These are phyloP conservation scores for Heliosperma pusillum DNA, from an alignment of 148 eudicot species.

Conservation along the genomic window DNA sequence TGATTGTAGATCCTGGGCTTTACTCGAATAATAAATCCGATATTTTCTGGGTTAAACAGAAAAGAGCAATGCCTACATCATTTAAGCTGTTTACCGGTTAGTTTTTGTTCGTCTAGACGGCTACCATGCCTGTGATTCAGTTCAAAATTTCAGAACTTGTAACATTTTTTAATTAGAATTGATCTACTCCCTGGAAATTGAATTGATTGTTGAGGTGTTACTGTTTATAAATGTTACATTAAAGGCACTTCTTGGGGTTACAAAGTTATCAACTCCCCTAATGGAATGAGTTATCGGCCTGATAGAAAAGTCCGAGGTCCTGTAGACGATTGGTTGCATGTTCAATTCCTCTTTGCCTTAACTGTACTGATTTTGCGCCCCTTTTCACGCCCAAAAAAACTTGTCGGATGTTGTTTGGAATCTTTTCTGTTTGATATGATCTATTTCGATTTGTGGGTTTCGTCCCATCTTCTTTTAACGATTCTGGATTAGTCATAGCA, in stretches of 20 bases:
- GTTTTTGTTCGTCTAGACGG: slow-evolving; percentile 22
- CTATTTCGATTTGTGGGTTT: too few relatives aligned
- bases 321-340: too few relatives aligned
- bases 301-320: too few relatives aligned
- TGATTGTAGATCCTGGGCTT: slow-evolving; percentile 89
- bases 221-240: background rate
- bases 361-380: too few relatives aligned
- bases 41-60: slow-evolving; percentile 55
- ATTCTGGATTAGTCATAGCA: background rate
- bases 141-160: background rate
- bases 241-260: too few relatives aligned
- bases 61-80: slow-evolving; percentile 68
- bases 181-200: too few relatives aligned
- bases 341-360: too few relatives aligned
- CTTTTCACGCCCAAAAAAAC: too few relatives aligned
- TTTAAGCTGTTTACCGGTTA: slow-evolving; percentile 83
- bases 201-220: too few relatives aligned
- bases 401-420: background rate
- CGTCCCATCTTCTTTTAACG: too few relatives aligned
- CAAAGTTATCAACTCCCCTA: too few relatives aligned
- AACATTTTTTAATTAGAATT: background rate
- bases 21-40: slow-evolving; percentile 57
- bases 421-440: background rate
- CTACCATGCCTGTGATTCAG: background rate
- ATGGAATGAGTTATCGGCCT: too few relatives aligned